A percentile compares a stretch with the other conserved stretches of the same genome.
Evolutionary conservation across 345 rosid species (phyloP).

Genomic region (Lumnitzera racemosa): DNA sequence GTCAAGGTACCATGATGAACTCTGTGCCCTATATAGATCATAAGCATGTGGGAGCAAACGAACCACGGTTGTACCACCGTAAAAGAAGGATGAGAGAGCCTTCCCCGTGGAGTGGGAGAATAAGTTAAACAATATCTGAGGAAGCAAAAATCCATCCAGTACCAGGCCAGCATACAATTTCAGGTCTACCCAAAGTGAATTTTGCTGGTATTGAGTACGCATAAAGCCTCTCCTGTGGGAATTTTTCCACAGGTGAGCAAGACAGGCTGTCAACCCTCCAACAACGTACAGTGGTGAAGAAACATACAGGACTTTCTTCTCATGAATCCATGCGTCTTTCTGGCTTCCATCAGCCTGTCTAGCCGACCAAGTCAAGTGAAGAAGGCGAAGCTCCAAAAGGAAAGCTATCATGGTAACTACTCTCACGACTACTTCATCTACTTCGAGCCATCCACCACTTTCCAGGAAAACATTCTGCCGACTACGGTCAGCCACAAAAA

Average conservation of each 20-base stretch:
- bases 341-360: conserved; percentile 33
- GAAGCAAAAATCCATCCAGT: conserved; percentile 71
- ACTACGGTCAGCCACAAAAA: conserved; percentile 32
- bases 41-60: conserved; percentile 77
- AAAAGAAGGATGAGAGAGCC: conserved; percentile 50
- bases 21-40: conserved; percentile 71
- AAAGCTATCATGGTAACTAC: conserved; percentile 77
- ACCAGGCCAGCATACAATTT: conserved; percentile 76
- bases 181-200: conserved; percentile 47
- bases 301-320: conserved; percentile 48
- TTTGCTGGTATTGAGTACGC: conserved; percentile 27
- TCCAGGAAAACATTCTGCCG: conserved; percentile 53
- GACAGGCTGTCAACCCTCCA: conserved; percentile 65
- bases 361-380: conserved; percentile 69
- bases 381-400: conserved; percentile 70
- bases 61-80: conserved; percentile 51
- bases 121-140: conserved; percentile 72
- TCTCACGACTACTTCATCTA: conserved; percentile 73
- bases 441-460: conserved; percentile 78
- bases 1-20: conserved; percentile 44
- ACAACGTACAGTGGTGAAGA: conserved; percentile 53
- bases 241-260: conserved; percentile 31
- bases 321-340: conserved; percentile 44
- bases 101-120: conserved; percentile 36
- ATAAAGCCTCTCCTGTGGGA: conserved; percentile 2